Percentiles rank a stretch among this genome's conserved stretches.
These are phyloP conservation scores for Chlamydomonas sphaeroides DNA, from an alignment of 139 green algal genomes.

Conservation along the genomic window DNA sequence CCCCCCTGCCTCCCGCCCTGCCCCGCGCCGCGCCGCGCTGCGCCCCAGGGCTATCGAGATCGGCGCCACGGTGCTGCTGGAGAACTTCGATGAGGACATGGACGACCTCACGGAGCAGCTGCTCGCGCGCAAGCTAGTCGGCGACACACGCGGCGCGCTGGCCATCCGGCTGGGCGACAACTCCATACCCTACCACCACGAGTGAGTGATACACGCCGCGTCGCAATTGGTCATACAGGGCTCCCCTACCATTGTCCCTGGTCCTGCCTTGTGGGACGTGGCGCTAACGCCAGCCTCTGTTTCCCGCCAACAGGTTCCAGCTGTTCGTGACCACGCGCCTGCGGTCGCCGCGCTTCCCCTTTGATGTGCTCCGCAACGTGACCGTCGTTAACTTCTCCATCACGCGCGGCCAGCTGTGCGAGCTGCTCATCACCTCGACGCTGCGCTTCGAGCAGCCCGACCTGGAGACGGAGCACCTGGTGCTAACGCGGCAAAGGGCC, in stretches of 20 bases:
- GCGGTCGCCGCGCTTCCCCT: conserved; percentile 37
- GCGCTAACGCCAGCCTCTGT: too few relatives aligned
- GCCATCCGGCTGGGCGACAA: conserved; percentile 31
- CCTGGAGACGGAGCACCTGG: conserved; percentile 68
- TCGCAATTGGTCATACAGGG: too few relatives aligned
- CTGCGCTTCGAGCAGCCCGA: conserved; percentile 75
- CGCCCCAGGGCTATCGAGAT: conserved; percentile 50
- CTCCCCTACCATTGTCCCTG: too few relatives aligned
- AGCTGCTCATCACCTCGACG: conserved; percentile 67
- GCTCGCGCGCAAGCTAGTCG: conserved; percentile 11
- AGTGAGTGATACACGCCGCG: too few relatives aligned
- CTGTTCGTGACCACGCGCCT: conserved; percentile 49
- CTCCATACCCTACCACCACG: conserved; percentile 30
- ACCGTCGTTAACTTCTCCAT: conserved; percentile 56
- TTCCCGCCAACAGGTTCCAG: conserved; percentile 37
- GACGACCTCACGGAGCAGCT: conserved; percentile 59
- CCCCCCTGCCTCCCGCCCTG: neutral
- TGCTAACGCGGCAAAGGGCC: conserved; percentile 34
- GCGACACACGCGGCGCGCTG: conserved; percentile 12
- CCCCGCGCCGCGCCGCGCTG: neutral
- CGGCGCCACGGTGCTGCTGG: conserved; percentile 50
- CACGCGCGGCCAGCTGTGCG: conserved; percentile 50
- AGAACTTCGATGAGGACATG: conserved; percentile 60
- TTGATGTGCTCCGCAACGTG: conserved; percentile 41
- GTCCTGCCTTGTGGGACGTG: too few relatives aligned